These are phyloP conservation scores for Leucogyrophana mollusca DNA, from an alignment of 768 basidiomycete species.

Conservation along the genomic window DNA sequence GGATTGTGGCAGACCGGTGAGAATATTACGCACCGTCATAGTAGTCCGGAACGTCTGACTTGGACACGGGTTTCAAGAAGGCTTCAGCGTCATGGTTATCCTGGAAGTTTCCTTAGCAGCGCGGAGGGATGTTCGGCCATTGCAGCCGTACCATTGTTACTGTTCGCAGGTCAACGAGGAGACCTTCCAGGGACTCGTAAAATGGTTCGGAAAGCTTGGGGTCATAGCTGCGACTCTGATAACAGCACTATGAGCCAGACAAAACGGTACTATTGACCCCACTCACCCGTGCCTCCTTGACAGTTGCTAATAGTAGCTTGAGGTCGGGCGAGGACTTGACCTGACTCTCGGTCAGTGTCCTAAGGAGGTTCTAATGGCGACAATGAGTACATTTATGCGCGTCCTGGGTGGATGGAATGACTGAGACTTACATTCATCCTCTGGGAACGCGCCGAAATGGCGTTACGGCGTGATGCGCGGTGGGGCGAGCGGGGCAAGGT, in stretches of 20 bases:
- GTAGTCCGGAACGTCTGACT: slow-evolving; percentile 89
- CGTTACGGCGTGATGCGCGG: slow-evolving; percentile 27
- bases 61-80: slow-evolving; percentile 91
- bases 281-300: slow-evolving; percentile 88
- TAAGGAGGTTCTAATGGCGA: slow-evolving; percentile 73
- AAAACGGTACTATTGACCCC: slow-evolving; percentile 8
- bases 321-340: slow-evolving; percentile 70
- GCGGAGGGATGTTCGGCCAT: slow-evolving; percentile 20
- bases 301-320: slow-evolving; percentile 75
- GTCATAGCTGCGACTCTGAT: slow-evolving; percentile 51
- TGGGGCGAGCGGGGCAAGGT: slow-evolving; percentile 31
- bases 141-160: slow-evolving; percentile 56
- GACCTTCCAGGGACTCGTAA: slow-evolving; percentile 90
- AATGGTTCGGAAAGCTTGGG: slow-evolving; percentile 82
- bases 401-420: slow-evolving; percentile 19
- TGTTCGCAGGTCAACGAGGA: slow-evolving; percentile 81
- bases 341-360: slow-evolving; percentile 80
- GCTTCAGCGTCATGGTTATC: slow-evolving; percentile 90
- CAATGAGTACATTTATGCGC: slow-evolving; percentile 9
- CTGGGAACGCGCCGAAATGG: slow-evolving; percentile 20
- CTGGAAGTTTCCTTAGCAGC: slow-evolving; percentile 37
- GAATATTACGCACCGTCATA: slow-evolving; percentile 66
- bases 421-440: slow-evolving; percentile 38
- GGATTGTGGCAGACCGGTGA: slow-evolving; percentile 6
- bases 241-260: slow-evolving; percentile 14